Base-by-base conservation (phyloP, 495 filamentous ascomycete species). In the Penicillium herquei region DNA sequence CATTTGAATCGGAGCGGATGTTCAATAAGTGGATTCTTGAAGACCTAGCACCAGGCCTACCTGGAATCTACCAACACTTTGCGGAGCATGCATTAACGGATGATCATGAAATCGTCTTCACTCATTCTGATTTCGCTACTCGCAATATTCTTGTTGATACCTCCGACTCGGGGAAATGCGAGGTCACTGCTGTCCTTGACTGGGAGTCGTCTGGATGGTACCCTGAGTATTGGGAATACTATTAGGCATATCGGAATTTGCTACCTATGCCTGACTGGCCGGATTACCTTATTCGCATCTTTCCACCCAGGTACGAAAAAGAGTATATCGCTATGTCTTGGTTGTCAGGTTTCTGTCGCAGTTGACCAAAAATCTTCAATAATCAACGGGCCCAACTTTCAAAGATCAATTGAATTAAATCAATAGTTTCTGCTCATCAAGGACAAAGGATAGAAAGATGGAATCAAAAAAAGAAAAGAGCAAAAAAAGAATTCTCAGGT, bases 11-110 rank as follows among this genome's bases (percentile, higher is more conserved):
- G 0, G 63, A 68, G 52, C 32, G 40, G 40, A 17, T 51, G 10
- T 68, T 66, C 56, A 66, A 70, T 49, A 54, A 68, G 8, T 65
- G 57, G 49, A 59, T 64, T 17, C 16, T 63, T 7, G 54, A 39
- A 37, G 56, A 68, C 51, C 44, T 63, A 17, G 44, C 49, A 7
- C 33, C 21, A 11, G 18, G 39, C 17, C 41, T 41, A 14, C 52
- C 62, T n/a, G 56, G 51, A n/a, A 1, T 60, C 9, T 37, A 64
- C 13, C 54, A 49, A 44, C 49, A 68, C 41, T 61, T 61, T 47
- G 56, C 62, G 1, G 60, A 61, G 30, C 44, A 45, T 53, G 59
- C 61, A 21, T 49, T 68, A 3, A 50, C 39, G 32, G 53, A 64
- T 47, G 39, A 45, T 39, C 65, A 67, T 52, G 65, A 64, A 10